phyloP scores from a whole-genome alignment of 73 alveolate genomes.

The Symbiodinium natans region DNA sequence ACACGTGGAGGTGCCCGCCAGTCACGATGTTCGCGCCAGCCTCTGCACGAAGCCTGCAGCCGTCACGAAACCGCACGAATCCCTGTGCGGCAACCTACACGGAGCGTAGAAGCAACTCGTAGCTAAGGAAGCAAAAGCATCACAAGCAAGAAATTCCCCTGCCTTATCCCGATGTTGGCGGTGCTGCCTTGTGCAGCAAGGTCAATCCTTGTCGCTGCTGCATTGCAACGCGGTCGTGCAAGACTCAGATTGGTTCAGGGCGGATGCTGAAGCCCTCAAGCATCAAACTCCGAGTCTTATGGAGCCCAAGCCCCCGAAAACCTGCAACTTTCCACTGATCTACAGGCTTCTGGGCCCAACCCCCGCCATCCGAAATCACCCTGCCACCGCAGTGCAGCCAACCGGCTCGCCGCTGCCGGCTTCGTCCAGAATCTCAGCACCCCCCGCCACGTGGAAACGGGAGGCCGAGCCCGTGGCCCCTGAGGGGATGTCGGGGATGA shows the following conservation, averaged over 20 bases:
- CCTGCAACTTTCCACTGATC: too few relatives aligned
- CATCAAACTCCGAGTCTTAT: too few relatives aligned
- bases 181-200: slow-evolving; percentile 26
- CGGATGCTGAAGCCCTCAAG: too few relatives aligned
- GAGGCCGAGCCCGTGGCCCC: slow-evolving; percentile 46
- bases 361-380: not conserved
- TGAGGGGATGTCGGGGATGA: not conserved
- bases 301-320: too few relatives aligned
- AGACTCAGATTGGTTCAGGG: too few relatives aligned
- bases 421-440: not conserved
- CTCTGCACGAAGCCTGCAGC: slow-evolving; percentile 36
- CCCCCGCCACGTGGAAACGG: slow-evolving; percentile 35
- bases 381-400: not conserved
- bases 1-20: slow-evolving; percentile 8
- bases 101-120: not conserved
- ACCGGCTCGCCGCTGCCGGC: not conserved
- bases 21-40: slow-evolving; percentile 34
- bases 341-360: not conserved
- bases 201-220: slow-evolving; percentile 32
- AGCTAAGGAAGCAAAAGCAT: not conserved
- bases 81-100: not conserved
- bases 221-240: too few relatives aligned
- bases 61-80: not conserved
- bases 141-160: not conserved
- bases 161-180: slow-evolving; percentile 26